Evolutionary conservation across 768 basidiomycete species (phyloP), one percentile per base, ranked within the genome.

Genomic region (Coprinopsis strossmayeri): DNA sequence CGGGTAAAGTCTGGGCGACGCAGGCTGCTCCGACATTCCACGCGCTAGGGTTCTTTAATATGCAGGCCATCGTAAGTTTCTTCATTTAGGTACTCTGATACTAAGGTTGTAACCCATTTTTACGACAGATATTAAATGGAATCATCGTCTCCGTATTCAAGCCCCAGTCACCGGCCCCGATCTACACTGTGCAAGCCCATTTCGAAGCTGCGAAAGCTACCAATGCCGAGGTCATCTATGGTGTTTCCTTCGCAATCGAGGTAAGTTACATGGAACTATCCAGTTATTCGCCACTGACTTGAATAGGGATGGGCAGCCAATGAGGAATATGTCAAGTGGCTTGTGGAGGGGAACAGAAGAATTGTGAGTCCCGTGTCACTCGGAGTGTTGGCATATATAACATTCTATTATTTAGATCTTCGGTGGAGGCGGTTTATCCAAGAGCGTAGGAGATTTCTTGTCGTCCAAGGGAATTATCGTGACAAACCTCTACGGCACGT

Each of bases 11-110:
- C 18, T 20, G 66, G 35, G 57, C 60, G 1, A 51, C 58, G 26
- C 63, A 65, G 38, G 55, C 55, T 25, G 56, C 65, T 52, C 66
- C 64, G 2, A 57, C 64, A 48, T 68, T 62, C 45, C 64, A 65
- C 38, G 62, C 59, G 20, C 56, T 64, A 59, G 66, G 66, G 3
- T 21, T 65, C 9, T 34, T 60, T n/a, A n/a, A n/a, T n/a, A n/a
- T n/a, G n/a, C n/a, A n/a, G n/a, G n/a, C n/a, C n/a, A n/a, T n/a
- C n/a, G n/a, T n/a, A n/a, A n/a, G n/a, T n/a, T n/a, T n/a, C n/a
- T n/a, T n/a, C n/a, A n/a, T n/a, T n/a, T n/a, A n/a, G n/a, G n/a
- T n/a, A n/a, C n/a, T n/a, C n/a, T n/a, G n/a, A n/a, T n/a, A n/a
- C n/a, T n/a, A 32, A 7, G 30, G 30, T 32, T 32, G 9, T 32